phyloP scores from a whole-genome alignment of 208 protist species.

The Trypanosoma avium region DNA sequence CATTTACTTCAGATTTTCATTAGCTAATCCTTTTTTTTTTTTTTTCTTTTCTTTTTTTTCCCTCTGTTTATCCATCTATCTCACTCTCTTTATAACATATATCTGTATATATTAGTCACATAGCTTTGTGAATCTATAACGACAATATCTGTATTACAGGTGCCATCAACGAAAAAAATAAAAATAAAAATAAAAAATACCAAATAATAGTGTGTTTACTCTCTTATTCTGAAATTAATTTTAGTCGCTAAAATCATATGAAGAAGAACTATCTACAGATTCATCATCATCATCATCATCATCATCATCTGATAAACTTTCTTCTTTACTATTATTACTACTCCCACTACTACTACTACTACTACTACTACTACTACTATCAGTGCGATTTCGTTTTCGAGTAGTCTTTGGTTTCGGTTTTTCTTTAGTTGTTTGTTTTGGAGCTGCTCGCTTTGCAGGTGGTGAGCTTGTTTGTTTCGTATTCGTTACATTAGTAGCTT shows the following conservation, averaged over 20 bases:
- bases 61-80: too few relatives aligned
- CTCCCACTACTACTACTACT: constrained; percentile 17
- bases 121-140: too few relatives aligned
- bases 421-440: neutral
- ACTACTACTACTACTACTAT: constrained; percentile 10
- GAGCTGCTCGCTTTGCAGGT: constrained; percentile 3
- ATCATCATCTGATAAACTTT: constrained; percentile 22
- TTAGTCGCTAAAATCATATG: constrained; percentile 23
- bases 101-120: constrained; percentile 10
- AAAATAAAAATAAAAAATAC: too few relatives aligned
- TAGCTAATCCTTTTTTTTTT: too few relatives aligned
- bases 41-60: too few relatives aligned
- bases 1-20: too few relatives aligned
- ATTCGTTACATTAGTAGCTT: neutral
- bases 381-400: constrained; percentile 7
- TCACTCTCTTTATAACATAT: neutral
- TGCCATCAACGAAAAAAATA: too few relatives aligned
- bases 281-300: constrained; percentile 28
- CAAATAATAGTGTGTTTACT: too few relatives aligned
- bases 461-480: neutral
- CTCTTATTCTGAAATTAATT: too few relatives aligned
- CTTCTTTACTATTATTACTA: too few relatives aligned
- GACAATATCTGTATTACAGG: too few relatives aligned
- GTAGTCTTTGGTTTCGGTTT: neutral
- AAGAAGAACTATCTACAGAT: constrained; percentile 10